Evolutionary conservation across 2,329 filamentous ascomycete species (phyloP), one percentile per base, ranked within the genome.

Genomic region (Pezicula radicicola): DNA sequence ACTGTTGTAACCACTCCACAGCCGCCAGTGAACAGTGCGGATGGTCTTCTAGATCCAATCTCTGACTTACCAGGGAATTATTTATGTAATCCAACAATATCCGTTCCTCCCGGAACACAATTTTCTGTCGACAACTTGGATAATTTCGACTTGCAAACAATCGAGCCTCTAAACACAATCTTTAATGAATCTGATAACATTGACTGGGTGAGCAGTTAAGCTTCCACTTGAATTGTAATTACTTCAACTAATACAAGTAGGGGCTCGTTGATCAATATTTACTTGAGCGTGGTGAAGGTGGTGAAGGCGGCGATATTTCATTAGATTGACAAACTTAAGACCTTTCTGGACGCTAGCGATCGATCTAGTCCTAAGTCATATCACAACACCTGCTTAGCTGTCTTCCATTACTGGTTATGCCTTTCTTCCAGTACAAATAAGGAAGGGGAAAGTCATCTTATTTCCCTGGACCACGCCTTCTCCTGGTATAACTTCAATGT

Each of bases 401-500:
- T 30, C 7, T 9, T 12, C 28, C 7, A 30, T 5, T 12, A 30
- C 28, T 30, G 28, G 7, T 30, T 9, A 42, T 42, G 18, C 43
- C 55, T 64, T 71, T 50, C 53, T 63, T 0, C 70, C 71, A 18
- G 64, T 54, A 28, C 70, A 71, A 13, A 74, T 60, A 43, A 75
- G 45, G 49, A 73, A 75, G 0, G 70, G 64, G 60, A 74, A 74
- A 18, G 55, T 59, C 67, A 72, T 66, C 46, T 55, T 55, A 2
- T 48, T 59, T 6, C 51, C 50, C 19, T 48, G 67, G 4, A 68
- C 66, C 55, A 68, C 66, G 19, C 65, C 64, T 19, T 56, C 55
- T 35, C 68, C 66, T 54, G 72, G 66, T 51, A 63, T 72, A 21
- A 64, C 70, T 62, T 80, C 77, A 0, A 81, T 75, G 40, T 67